phyloP scores from a whole-genome alignment of 225 moss, liverwort and hornwort species.

The Straminergon stramineum region DNA sequence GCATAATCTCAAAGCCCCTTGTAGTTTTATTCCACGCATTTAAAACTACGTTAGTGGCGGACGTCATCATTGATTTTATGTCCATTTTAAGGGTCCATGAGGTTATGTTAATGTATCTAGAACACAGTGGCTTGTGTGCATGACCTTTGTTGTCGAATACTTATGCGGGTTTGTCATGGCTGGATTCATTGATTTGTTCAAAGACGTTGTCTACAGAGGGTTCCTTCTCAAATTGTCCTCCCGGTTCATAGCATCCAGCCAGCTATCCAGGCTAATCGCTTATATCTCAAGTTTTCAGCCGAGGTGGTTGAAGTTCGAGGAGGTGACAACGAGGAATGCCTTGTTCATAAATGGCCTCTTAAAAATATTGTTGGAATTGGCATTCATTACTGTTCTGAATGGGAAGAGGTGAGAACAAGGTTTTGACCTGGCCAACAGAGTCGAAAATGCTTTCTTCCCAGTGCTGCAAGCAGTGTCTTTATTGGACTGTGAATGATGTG shows the following conservation, averaged over 20 bases:
- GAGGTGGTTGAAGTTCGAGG: constrained; percentile 30
- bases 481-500: background rate
- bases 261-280: background rate
- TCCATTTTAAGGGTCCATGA: background rate
- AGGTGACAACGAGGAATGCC: constrained; percentile 10
- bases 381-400: constrained; percentile 7
- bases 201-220: constrained; percentile 6
- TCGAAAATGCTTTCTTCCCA: background rate
- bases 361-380: constrained; percentile 20
- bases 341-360: constrained; percentile 29
- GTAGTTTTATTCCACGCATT: background rate
- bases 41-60: background rate
- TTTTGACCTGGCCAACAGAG: background rate
- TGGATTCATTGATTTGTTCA: constrained; percentile 2
- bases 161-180: background rate
- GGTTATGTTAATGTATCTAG: background rate
- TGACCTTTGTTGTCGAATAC: background rate
- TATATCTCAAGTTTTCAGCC: constrained; percentile 34
- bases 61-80: background rate
- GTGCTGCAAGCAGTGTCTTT: background rate
- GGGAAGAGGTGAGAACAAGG: constrained; percentile 26
- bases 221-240: constrained; percentile 14
- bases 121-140: background rate
- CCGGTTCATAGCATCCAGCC: constrained; percentile 25
- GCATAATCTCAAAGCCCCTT: background rate